A percentile compares a stretch with the other conserved stretches of the same genome.
Conservation (phyloP, 768 basidiomycete species). For the Kwoniella heveanensis region DNA sequence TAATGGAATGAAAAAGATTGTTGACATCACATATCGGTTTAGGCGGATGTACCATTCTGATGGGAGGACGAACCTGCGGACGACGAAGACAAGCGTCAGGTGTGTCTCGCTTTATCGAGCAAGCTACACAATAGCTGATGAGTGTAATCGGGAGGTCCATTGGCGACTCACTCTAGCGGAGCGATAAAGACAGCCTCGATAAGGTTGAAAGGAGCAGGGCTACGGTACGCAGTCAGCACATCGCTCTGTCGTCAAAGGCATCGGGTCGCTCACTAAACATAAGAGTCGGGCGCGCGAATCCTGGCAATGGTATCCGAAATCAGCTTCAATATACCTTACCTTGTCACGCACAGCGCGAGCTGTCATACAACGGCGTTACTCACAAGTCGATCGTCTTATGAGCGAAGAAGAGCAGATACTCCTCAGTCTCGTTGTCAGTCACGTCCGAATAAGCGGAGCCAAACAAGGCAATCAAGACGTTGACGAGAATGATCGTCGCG, state of each 20-base stretch:
- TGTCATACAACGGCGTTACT: conserved; percentile 39
- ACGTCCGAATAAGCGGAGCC: conserved; percentile 86
- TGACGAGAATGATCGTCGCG: conserved; percentile 80
- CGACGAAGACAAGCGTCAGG: conserved; percentile 47
- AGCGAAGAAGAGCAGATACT: conserved; percentile 89
- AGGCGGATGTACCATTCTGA: conserved; percentile 69
- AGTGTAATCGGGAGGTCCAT: too few relatives aligned
- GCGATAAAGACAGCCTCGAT: conserved; percentile 77
- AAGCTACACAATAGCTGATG: too few relatives aligned
- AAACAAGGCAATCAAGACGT: conserved; percentile 93
- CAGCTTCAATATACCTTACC: too few relatives aligned
- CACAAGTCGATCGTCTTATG: conserved; percentile 65
- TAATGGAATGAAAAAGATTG: conserved; percentile 80
- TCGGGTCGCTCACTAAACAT: conserved; percentile 61
- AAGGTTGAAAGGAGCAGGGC: conserved; percentile 87
- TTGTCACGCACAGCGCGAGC: too few relatives aligned
- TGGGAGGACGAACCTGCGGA: conserved; percentile 58
- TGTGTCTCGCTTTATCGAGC: too few relatives aligned
- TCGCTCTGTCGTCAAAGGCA: too few relatives aligned
- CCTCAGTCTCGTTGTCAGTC: conserved; percentile 74
- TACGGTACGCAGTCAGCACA: too few relatives aligned
- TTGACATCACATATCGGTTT: conserved; percentile 75
- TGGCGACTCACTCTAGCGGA: conserved; percentile 85
- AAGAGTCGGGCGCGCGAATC: conserved; percentile 58
- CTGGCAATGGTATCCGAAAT: not conserved